Percentiles rank a stretch among this genome's conserved stretches.
Conservation (phyloP, 192 early-diverging fungal genomes). For the Backusella morwellensis region DNA sequence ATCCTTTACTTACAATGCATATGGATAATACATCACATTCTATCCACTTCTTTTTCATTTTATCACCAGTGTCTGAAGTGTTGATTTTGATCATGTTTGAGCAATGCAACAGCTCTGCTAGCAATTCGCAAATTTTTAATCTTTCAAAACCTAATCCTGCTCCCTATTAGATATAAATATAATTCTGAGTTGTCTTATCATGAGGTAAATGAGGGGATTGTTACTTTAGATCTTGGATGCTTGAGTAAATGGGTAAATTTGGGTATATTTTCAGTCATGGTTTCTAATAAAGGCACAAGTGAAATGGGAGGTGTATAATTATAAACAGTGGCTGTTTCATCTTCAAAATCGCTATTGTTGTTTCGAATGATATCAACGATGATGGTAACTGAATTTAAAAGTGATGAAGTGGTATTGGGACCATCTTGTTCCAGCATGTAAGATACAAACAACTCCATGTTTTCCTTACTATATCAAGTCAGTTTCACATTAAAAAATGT, state of each 20-base stretch:
- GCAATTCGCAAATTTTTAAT: constrained; percentile 93
- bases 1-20: constrained; percentile 41
- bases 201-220: background rate
- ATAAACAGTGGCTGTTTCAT: constrained; percentile 25
- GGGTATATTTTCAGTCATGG: constrained; percentile 71
- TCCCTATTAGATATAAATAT: constrained; percentile 61
- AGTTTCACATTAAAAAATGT: background rate
- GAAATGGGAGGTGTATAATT: constrained; percentile 30
- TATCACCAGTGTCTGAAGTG: constrained; percentile 49
- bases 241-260: constrained; percentile 78
- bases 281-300: constrained; percentile 85
- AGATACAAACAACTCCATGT: constrained; percentile 69
- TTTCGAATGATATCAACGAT: constrained; percentile 97
- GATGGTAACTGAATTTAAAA: constrained; percentile 93
- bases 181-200: constrained; percentile 62
- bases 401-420: constrained; percentile 78
- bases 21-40: constrained; percentile 62
- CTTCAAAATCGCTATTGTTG: constrained; percentile 64
- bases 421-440: constrained; percentile 85
- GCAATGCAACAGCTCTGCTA: constrained; percentile 95
- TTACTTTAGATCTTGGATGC: constrained; percentile 73
- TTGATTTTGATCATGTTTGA: constrained; percentile 80
- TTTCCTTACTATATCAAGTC: constrained; percentile 58
- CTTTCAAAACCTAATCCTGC: constrained; percentile 88
- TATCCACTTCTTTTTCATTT: constrained; percentile 68